Evolutionary conservation across 768 basidiomycete species (phyloP), one percentile per base, ranked within the genome.

Genomic region (Mycena filopes): DNA sequence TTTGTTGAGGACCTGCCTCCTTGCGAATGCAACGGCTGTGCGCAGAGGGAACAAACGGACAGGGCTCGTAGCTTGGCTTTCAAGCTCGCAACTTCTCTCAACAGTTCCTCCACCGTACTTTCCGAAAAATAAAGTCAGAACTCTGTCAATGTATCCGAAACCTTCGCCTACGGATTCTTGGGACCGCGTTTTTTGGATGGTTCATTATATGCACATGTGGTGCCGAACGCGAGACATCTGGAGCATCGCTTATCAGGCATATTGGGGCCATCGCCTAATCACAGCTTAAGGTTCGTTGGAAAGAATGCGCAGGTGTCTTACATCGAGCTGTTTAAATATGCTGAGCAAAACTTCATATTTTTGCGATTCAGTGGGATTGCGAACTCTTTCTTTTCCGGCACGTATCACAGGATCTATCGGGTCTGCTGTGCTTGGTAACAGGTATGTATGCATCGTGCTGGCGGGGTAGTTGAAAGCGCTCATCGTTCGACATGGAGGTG

Each of bases 1-100:
- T n/a, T n/a, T n/a, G n/a, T n/a, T n/a, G 46, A 47, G 6, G 46
- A 1, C 13, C 11, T 48, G 28, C 28, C 81, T 23, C 82, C 74
- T 1, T 76, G 84, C 13, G 46, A 58, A 6, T 60, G 58, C 20
- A 60, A 25, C 18, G 58, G 58, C 29, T 33, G 58, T 2, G 49
- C 20, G 21, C 58, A 60, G 25, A 50, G 26, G n/a, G 58, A 50
- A 16, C 58, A 60, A 4, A 51, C 29, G 7, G 58, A 58, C 6
- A 58, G 26, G 11, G 58, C 26, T 13, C n/a, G 36, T 43, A 60
- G 25, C 33, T 42, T 60, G 4, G 38, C 38, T 60, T 58, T 31
- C 38, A 58, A 20, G 13, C 16, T 12, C 25, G 45, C 45, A 15
- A 21, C 26, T 40, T 40, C 74, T 78, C 36, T 67, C 77, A 10